These are phyloP conservation scores for Pichia cabralensis DNA, from an alignment of 805 yeast genomes.

Conservation along the genomic window DNA sequence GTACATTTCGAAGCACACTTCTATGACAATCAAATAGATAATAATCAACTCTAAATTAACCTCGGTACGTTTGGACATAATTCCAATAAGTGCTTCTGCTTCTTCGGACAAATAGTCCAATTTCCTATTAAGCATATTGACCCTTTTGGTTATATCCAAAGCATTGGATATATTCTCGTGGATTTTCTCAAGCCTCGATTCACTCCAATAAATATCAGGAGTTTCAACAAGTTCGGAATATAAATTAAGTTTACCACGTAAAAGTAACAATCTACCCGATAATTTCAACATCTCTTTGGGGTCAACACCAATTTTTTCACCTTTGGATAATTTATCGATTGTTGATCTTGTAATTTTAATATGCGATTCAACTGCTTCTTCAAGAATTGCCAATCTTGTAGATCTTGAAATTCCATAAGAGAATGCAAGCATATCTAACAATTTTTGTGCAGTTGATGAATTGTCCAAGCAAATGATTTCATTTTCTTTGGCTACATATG, in stretches of 20 bases:
- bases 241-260: constrained; percentile 75
- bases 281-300: constrained; percentile 55
- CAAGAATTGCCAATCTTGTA: constrained; percentile 75
- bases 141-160: constrained; percentile 69
- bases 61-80: constrained; percentile 67
- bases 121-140: constrained; percentile 71
- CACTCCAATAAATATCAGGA: constrained; percentile 91
- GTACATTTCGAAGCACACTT: constrained; percentile 70
- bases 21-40: constrained; percentile 71
- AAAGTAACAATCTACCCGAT: constrained; percentile 65
- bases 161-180: constrained; percentile 62
- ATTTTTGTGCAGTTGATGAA: constrained; percentile 30
- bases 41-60: constrained; percentile 83
- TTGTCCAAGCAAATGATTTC: constrained; percentile 66
- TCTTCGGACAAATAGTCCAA: constrained; percentile 88
- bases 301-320: constrained; percentile 39
- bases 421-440: constrained; percentile 78
- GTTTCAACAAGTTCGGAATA: constrained; percentile 86
- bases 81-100: constrained; percentile 64
- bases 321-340: constrained; percentile 58
- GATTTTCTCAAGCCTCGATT: constrained; percentile 71
- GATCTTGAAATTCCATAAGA: constrained; percentile 82
- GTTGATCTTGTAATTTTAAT: constrained; percentile 52
- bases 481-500: constrained; percentile 33
- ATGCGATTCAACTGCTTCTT: constrained; percentile 59